Evolutionary conservation across 345 rosid genomes (phyloP), one percentile per base, ranked within the genome.

Genomic region (Citrus mangshanensis): DNA sequence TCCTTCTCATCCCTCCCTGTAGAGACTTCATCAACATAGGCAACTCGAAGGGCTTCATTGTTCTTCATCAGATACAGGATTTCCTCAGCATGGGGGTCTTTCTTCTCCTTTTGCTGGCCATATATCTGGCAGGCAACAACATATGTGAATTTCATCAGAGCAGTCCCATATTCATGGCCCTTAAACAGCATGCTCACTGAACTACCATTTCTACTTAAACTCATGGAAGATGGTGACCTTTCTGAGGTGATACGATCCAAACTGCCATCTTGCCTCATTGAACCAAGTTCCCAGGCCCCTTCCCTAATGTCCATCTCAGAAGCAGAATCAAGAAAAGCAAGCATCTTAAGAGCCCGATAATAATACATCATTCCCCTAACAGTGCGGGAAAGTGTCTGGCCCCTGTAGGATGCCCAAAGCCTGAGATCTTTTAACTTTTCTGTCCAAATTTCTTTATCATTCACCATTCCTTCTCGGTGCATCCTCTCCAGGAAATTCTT

Each of bases 361-460:
- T 93, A 93, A 76, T 95, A 95, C 98, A 95, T 95, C 99, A 95
- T 95, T 84, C 99, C 99, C 84, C 98, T 89, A 70, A 93, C 98
- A 21, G 99, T 95, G 65, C 98, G 97, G 67, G 92, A 84, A 81
- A 95, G 91, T 37, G 99, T 93, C 85, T 95, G 98, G 82, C 99
- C 99, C 86, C 99, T 89, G 89, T 91, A 93, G 61, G 99, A 95
- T 66, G 97, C 98, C 99, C 99, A 95, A 78, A 91, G 93, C 89
- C 98, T 88, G 82, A 93, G 89, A 71, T 95, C 99, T 82, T 91
- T 93, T 86, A 91, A 77, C 90, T 86, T 95, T 76, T 88, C 85
- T 25, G 90, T 85, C 93, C 91, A 91, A 74, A 95, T 83, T 81
- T 95, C 97, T 27, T 58, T 69, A 21, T 92, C 96, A 40, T 89